Conservation (phyloP, 768 basidiomycete genomes). For the Omphalotus guepiniiformis region DNA sequence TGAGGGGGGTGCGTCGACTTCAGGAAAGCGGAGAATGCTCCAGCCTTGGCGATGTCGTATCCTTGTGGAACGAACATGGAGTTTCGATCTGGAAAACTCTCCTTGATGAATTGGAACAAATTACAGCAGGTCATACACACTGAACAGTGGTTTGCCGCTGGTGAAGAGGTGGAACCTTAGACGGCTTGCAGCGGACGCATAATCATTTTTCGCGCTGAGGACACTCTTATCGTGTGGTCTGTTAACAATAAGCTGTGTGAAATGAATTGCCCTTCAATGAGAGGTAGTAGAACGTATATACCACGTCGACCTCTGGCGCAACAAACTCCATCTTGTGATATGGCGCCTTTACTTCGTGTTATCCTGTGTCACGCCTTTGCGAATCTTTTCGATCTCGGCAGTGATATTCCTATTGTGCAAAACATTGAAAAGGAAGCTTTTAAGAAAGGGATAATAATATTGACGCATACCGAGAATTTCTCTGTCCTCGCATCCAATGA, state of each 20-base stretch:
- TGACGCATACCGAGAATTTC: conserved; percentile 66
- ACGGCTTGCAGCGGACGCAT: neutral
- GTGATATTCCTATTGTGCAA: conserved; percentile 47
- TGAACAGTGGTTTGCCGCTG: neutral
- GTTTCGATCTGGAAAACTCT: neutral
- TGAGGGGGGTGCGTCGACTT: neutral
- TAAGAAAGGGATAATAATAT: neutral
- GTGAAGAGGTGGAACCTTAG: neutral
- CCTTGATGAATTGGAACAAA: neutral
- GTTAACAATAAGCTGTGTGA: no score
- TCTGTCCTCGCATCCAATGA: conserved; percentile 71
- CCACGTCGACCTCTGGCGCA: neutral
- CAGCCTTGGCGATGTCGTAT: neutral
- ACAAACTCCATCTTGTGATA: neutral
- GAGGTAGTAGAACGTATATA: no score
- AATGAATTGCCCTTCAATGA: no score
- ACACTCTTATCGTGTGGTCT: no score
- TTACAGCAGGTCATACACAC: neutral
- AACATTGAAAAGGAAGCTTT: neutral
- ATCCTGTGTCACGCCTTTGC: no score
- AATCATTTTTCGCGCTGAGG: no score
- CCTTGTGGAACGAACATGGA: neutral
- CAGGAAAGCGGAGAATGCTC: neutral
- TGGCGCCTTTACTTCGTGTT: no score
- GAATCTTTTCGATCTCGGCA: conserved; percentile 74